Base-by-base conservation (phyloP, 2,329 filamentous ascomycete species). In the Chaetomium sp. region DNA sequence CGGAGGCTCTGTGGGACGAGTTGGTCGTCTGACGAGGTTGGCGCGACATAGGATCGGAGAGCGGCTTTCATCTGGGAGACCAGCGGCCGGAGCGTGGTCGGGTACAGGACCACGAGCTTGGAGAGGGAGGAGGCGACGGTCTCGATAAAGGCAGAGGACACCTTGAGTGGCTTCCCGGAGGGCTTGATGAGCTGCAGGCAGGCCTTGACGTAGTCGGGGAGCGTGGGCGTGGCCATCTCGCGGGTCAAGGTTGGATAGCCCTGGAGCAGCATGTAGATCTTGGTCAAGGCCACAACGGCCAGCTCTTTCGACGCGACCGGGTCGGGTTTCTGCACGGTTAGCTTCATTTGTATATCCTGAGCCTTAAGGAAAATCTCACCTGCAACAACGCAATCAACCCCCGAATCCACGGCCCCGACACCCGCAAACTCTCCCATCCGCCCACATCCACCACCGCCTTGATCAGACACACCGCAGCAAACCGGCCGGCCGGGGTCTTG, bases 401-500 rank as follows among this genome's bases (percentile, higher is more conserved):
- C 62, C 81, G 78, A 59, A 94, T 85, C 88, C 92, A 96, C 2
- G 84, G 77, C 64, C 85, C 84, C 37, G 82, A 82, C 52, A 82
- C 84, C 60, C 85, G 84, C 57, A 96, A 76, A 56, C 87, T 82
- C 66, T 95, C 89, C 84, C 88, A 90, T 46, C 90, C 90, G 32
- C 91, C 91, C 42, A 87, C 82, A 65, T 96, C 91, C 44, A 96
- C 76, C 4, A 86, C 76, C 4, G 88, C 82, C 73, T 96, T 96
- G 70, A 91, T 81, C 49, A 96, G 72, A 12, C 88, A 84, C 44
- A 88, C 82, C 6, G 86, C 91, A 14, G 85, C 80, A 74, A 92
- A 95, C 65, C 89, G 82, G 44, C 86, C 89, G 64, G 91, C 83
- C 2, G 82, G 69, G 48, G 75, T 89, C 56, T 86, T 86, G 54